phyloP scores from a whole-genome alignment of 805 yeast species.

The Sugiyamaella boreocaroliniensis region DNA sequence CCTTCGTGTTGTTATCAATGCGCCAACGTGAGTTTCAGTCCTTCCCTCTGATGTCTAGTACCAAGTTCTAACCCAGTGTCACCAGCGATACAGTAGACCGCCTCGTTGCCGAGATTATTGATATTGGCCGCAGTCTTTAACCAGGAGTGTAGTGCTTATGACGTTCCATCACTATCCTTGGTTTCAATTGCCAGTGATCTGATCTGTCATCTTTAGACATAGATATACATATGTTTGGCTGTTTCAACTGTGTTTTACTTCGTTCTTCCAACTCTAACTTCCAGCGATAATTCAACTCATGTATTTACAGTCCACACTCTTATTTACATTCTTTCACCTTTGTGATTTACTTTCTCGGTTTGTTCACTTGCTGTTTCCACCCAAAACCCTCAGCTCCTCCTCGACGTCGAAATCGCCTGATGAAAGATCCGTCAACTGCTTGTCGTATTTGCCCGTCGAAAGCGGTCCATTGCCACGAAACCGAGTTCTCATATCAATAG shows the following conservation, averaged over 20 bases:
- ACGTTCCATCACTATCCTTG: no score
- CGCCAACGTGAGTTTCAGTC: conserved; percentile 48
- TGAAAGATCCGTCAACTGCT: conserved; percentile 71
- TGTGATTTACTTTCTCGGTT: neutral
- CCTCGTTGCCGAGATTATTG: conserved; percentile 36
- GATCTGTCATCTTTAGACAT: no score
- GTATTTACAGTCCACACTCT: neutral
- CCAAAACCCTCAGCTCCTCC: conserved; percentile 72
- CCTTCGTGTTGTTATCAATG: conserved; percentile 76
- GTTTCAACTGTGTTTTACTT: no score
- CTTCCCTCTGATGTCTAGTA: neutral
- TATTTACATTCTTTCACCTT: neutral
- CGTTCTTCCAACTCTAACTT: no score
- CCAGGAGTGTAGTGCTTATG: neutral
- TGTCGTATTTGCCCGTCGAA: conserved; percentile 89
- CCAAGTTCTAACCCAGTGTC: conserved; percentile 26
- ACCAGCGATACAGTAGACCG: conserved; percentile 40
- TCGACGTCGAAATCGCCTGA: conserved; percentile 75
- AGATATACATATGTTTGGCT: neutral
- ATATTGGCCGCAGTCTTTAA: conserved; percentile 27
- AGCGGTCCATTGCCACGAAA: conserved; percentile 90
- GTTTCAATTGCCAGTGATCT: no score
- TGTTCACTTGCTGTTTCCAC: conserved; percentile 5
- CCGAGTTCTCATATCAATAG: conserved; percentile 72
- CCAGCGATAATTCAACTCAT: no score